phyloP scores from a whole-genome alignment of 208 protist species.

The Tritrichomonas foetus region DNA sequence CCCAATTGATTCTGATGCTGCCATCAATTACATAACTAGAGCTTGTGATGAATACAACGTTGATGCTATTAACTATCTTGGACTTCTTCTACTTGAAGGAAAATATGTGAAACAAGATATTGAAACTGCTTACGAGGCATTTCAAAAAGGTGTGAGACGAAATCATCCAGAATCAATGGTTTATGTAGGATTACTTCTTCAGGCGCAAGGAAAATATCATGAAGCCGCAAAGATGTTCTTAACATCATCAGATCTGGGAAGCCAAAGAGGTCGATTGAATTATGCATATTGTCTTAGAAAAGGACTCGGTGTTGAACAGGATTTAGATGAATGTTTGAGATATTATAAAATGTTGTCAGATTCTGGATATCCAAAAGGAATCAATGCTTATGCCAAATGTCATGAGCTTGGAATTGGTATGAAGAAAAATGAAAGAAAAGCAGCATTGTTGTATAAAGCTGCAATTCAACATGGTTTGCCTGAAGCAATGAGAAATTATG shows the following conservation, averaged over 20 bases:
- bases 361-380: no score
- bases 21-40: no score
- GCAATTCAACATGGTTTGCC: background rate
- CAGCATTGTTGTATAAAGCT: background rate
- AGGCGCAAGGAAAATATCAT: no score
- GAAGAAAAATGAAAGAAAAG: background rate
- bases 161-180: no score
- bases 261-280: background rate
- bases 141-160: no score
- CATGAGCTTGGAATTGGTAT: background rate
- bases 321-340: background rate
- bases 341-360: background rate
- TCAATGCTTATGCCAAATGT: background rate
- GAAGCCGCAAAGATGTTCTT: background rate
- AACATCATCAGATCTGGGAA: background rate
- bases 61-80: no score
- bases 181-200: no score
- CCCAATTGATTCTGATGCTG: no score
- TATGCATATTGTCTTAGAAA: background rate
- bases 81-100: no score
- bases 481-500: background rate
- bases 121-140: no score
- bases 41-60: no score
- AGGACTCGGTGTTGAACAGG: background rate
- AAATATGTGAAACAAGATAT: no score